These are phyloP conservation scores for Citrus trifoliata DNA, from an alignment of 345 rosid species.

Conservation along the genomic window DNA sequence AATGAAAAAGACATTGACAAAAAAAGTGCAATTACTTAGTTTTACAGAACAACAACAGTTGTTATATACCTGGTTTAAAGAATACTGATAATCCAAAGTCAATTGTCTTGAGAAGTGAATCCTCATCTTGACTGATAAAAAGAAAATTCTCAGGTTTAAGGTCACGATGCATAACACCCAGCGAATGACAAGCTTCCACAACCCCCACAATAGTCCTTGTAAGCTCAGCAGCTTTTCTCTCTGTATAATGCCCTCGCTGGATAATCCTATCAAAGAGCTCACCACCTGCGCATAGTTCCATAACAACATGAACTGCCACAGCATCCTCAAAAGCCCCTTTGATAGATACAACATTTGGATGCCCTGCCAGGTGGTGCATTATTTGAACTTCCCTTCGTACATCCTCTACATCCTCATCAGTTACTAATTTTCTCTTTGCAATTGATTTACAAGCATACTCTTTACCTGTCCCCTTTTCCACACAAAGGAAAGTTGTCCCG, in stretches of 20 bases:
- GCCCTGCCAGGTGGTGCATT: constrained; percentile 90
- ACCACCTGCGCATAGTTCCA: constrained; percentile 88
- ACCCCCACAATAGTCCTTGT: constrained; percentile 82
- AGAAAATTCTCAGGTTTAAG: constrained; percentile 92
- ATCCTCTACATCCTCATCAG: constrained; percentile 82
- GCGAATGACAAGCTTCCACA: constrained; percentile 83
- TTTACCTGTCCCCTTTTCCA: constrained; percentile 59
- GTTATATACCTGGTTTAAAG: constrained; percentile 70
- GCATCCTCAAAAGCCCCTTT: constrained; percentile 87
- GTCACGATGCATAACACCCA: constrained; percentile 92
- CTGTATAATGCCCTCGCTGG: constrained; percentile 81
- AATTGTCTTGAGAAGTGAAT: constrained; percentile 72
- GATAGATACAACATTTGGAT: constrained; percentile 73
- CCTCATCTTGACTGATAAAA: constrained; percentile 63
- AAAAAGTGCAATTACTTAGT: not conserved
- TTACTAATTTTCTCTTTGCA: constrained; percentile 79
- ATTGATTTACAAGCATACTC: constrained; percentile 88
- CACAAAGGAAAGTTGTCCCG: constrained; percentile 73
- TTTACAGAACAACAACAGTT: not conserved
- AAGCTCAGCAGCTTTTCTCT: constrained; percentile 83
- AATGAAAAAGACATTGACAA: not conserved
- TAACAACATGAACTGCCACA: constrained; percentile 79
- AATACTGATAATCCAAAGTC: constrained; percentile 86
- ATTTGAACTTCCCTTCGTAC: constrained; percentile 89
- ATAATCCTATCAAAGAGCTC: constrained; percentile 90